A percentile compares a stretch with the other conserved stretches of the same genome.
These are phyloP conservation scores for Circinella minor DNA, from an alignment of 371 early-diverging fungal species.

Conservation along the genomic window DNA sequence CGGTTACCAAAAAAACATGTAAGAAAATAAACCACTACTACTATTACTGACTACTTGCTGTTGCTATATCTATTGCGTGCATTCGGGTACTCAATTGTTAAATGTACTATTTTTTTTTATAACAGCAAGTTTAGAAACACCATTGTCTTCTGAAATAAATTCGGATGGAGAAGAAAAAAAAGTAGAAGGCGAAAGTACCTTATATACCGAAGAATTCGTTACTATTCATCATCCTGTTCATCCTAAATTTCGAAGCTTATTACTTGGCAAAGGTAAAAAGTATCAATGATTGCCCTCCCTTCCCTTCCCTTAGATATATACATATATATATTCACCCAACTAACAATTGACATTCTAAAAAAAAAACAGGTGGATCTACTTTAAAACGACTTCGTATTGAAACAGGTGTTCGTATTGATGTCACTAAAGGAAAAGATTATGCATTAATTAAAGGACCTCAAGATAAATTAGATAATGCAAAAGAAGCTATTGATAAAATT, in stretches of 20 bases:
- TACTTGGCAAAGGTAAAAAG: conserved; percentile 27
- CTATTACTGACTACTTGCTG: too few species aligned
- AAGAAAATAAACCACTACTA: neutral
- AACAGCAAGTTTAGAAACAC: neutral
- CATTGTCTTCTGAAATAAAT: neutral
- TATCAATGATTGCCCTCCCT: too few species aligned
- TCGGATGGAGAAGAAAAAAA: neutral
- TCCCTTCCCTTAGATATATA: too few species aligned
- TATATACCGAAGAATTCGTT: conserved; percentile 32
- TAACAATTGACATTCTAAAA: too few species aligned
- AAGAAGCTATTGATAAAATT: conserved; percentile 27
- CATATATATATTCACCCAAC: too few species aligned
- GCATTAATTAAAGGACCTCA: conserved; percentile 35
- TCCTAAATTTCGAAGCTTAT: conserved; percentile 28
- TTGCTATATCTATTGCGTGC: too few species aligned
- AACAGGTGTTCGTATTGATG: conserved; percentile 39
- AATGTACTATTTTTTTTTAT: too few species aligned
- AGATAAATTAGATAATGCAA: conserved; percentile 38
- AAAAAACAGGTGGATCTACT: conserved; percentile 12
- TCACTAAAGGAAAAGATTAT: conserved; percentile 33
- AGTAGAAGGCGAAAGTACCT: conserved; percentile 14
- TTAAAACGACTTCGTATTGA: conserved; percentile 33
- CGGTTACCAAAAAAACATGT: neutral
- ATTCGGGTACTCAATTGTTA: too few species aligned
- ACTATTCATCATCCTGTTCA: conserved; percentile 35